phyloP scores from a whole-genome alignment of 208 protist genomes.

The Wallacemonas sp. region DNA sequence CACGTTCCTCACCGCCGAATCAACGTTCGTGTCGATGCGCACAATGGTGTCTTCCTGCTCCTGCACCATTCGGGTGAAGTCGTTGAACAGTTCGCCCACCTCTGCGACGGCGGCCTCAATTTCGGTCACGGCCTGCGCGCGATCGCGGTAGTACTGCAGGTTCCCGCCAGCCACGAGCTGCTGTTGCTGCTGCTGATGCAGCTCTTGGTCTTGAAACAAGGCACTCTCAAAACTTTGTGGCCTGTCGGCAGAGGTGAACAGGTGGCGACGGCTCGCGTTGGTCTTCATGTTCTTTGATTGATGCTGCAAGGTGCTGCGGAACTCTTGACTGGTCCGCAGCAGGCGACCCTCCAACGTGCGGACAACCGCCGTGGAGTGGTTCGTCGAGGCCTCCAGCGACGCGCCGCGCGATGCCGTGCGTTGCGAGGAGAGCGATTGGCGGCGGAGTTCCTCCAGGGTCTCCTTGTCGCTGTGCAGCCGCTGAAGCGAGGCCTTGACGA shows the following conservation, averaged over 20 bases:
- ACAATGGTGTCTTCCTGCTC: slow-evolving; percentile 92
- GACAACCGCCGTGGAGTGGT: slow-evolving; percentile 64
- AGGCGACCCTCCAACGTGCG: slow-evolving; percentile 76
- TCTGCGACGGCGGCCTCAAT: slow-evolving; percentile 91
- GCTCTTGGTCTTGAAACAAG: slow-evolving; percentile 88
- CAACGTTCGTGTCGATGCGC: slow-evolving; percentile 90
- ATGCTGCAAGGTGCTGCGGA: slow-evolving; percentile 80
- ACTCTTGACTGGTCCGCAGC: slow-evolving; percentile 74
- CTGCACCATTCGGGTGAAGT: slow-evolving; percentile 91
- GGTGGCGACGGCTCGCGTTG: slow-evolving; percentile 72
- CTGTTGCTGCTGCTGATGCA: slow-evolving; percentile 76
- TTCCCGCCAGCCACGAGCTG: slow-evolving; percentile 53
- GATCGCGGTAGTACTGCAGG: slow-evolving; percentile 84
- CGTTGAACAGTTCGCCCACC: slow-evolving; percentile 91
- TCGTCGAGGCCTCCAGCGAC: slow-evolving; percentile 21
- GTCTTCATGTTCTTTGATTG: slow-evolving; percentile 79
- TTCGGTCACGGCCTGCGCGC: slow-evolving; percentile 80
- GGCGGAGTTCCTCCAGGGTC: slow-evolving; percentile 80
- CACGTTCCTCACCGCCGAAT: slow-evolving; percentile 83
- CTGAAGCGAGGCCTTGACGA: slow-evolving; percentile 80
- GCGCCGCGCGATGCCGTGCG: neutral
- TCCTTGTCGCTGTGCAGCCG: slow-evolving; percentile 77
- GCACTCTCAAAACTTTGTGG: slow-evolving; percentile 87
- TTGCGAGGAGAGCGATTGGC: slow-evolving; percentile 56
- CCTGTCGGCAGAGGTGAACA: slow-evolving; percentile 78